Percentiles rank a stretch among this genome's conserved stretches.
phyloP scores from a whole-genome alignment of 139 green algal species.

The Tetraselmis striata region DNA sequence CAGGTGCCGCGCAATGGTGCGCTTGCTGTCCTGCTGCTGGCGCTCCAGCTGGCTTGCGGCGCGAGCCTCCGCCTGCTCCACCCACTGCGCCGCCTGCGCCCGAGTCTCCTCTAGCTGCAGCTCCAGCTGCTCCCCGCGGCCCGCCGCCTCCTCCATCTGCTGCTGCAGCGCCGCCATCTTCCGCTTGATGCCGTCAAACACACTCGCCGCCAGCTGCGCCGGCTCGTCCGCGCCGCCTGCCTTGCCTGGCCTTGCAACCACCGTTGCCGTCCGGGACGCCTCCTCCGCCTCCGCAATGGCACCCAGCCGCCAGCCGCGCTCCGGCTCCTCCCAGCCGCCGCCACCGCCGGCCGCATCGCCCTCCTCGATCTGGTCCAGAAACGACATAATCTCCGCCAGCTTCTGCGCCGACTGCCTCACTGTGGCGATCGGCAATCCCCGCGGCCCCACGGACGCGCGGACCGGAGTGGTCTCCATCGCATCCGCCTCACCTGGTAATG shows the following conservation, averaged over 20 bases:
- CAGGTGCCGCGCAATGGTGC: slow-evolving; percentile 37
- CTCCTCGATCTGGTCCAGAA: background rate
- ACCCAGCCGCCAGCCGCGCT: background rate
- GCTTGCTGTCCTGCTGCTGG: slow-evolving; percentile 33
- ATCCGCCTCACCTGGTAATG: too few species aligned
- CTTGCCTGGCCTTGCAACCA: background rate
- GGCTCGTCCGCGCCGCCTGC: background rate
- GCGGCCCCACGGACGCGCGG: too few species aligned
- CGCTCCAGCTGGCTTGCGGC: slow-evolving; percentile 14
- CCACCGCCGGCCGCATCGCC: too few species aligned
- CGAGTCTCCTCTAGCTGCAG: slow-evolving; percentile 7
- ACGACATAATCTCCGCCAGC: background rate
- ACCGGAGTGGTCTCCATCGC: too few species aligned
- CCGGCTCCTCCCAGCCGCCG: background rate
- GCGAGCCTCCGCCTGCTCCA: slow-evolving; percentile 20
- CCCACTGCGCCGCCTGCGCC: background rate
- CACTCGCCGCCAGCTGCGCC: slow-evolving; percentile 18
- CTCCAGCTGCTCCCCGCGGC: slow-evolving; percentile 31
- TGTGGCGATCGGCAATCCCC: background rate
- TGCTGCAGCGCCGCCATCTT: slow-evolving; percentile 39
- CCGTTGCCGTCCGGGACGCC: background rate
- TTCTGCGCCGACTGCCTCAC: background rate
- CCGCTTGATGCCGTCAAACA: slow-evolving; percentile 43
- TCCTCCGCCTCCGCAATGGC: background rate
- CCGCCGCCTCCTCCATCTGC: slow-evolving; percentile 16